Base-by-base conservation (phyloP, 371 early-diverging fungal species). In the Coemansia sp. region DNA sequence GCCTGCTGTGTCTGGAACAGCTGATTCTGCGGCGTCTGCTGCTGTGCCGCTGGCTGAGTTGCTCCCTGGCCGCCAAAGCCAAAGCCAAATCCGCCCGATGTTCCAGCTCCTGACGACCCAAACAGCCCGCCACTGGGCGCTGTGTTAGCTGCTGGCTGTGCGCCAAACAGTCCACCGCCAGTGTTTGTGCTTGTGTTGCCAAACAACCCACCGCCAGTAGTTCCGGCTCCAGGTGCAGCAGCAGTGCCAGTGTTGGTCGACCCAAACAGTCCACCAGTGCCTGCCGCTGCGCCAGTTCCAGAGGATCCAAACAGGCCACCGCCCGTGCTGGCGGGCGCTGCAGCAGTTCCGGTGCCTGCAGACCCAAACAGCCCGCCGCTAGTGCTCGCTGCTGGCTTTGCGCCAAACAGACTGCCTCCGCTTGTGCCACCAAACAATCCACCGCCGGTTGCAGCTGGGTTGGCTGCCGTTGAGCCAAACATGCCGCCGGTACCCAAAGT, bases 1-100 rank as follows among this genome's bases (percentile, higher is more conserved):
- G 55, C 71, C 44, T 44, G 62, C 65, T 67, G 75, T 21, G 52
- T 21, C 23, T 1, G 14, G 53, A 53, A 83, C 72, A 16, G 82
- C 71, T 33, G 83, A 57, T 44, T 81, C 61, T n/a, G 12, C 23
- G 30, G 52, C 39, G n/a, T 30, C 52, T 59, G 83, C 59, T 44
- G 82, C 61, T 6, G 12, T 16, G 30, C 33, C 39, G n/a, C 28
- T 33, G 61, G 44, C 47, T 33, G 48, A 39, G 30, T 40, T 23
- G 25, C 11, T 6, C 50, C 59, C 42, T 59, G 58, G 23, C 59
- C 21, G 28, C 37, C 40, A 48, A 54, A 33, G 50, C 54, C 57
- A 57, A 62, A 68, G 12, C 53, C 9, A 11, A 26, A 39, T 2
- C 58, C 61, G 28, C 65, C 64, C 18, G 61, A 11, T 5, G 44